Conservation (phyloP, 1,139 yeast species). For the Spathaspora sp. region DNA sequence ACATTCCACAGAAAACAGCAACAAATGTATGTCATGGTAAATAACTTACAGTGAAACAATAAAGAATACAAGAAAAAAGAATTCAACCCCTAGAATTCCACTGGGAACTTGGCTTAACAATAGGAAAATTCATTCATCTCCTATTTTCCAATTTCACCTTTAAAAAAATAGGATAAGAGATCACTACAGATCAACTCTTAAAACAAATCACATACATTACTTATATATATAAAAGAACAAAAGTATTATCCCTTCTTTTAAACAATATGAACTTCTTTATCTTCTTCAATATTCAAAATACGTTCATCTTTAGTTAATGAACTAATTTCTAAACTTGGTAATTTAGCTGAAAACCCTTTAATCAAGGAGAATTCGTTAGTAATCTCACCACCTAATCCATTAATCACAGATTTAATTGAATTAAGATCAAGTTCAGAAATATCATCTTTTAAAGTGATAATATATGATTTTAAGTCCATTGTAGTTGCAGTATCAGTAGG, state of each 20-base stretch:
- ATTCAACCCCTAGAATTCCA: background rate
- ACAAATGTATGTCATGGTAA: too few relatives aligned
- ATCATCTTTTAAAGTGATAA: conserved; percentile 39
- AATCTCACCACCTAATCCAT: conserved; percentile 60
- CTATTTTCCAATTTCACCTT: background rate
- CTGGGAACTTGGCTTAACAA: background rate
- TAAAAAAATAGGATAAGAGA: background rate
- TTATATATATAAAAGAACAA: background rate
- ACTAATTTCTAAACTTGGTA: conserved; percentile 49
- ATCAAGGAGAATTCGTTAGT: conserved; percentile 64
- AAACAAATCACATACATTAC: background rate
- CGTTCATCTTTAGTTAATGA: conserved; percentile 43
- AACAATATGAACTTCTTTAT: conserved; percentile 51
- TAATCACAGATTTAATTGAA: conserved; percentile 31
- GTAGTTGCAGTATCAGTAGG: background rate
- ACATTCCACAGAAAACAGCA: too few relatives aligned
- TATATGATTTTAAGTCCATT: conserved; percentile 20
- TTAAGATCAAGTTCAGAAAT: conserved; percentile 32
- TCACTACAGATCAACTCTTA: too few relatives aligned
- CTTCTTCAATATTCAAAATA: conserved; percentile 59
- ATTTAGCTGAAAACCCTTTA: conserved; percentile 62
- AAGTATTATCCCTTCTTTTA: background rate
- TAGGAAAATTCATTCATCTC: too few relatives aligned
- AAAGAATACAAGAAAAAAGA: too few relatives aligned
- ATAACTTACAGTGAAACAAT: too few relatives aligned